phyloP scores from a whole-genome alignment of 495 filamentous ascomycete genomes.

The Lineolata rhizophorae region DNA sequence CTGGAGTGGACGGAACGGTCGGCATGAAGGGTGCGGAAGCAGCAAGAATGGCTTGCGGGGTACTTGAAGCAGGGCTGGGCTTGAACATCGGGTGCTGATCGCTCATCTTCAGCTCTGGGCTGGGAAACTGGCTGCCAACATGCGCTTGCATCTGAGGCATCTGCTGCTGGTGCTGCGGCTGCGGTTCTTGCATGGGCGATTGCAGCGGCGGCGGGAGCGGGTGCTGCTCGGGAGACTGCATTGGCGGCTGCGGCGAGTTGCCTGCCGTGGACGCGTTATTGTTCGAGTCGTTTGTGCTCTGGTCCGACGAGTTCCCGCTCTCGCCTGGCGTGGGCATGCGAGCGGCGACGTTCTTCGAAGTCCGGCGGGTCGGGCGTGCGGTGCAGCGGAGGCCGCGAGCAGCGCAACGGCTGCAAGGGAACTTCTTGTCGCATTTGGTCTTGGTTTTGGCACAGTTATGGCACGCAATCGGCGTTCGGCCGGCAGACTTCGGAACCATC shows the following conservation, averaged over 20 bases:
- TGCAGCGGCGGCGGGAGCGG: too few relatives aligned
- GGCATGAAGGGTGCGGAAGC: too few relatives aligned
- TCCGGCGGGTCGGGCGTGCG: slow-evolving; percentile 30
- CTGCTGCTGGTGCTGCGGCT: too few relatives aligned
- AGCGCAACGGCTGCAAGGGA: slow-evolving; percentile 35
- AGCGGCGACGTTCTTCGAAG: slow-evolving; percentile 23
- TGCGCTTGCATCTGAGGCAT: too few relatives aligned
- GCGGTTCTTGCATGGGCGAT: too few relatives aligned
- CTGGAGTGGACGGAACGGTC: too few relatives aligned
- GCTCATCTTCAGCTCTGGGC: too few relatives aligned
- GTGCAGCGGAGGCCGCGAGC: slow-evolving; percentile 35
- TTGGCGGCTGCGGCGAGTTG: slow-evolving; percentile 8
- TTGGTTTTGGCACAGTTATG: slow-evolving; percentile 23
- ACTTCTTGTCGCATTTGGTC: slow-evolving; percentile 45
- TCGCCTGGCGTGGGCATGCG: slow-evolving; percentile 8
- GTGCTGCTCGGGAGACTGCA: too few relatives aligned
- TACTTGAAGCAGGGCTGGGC: too few relatives aligned
- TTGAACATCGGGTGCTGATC: too few relatives aligned
- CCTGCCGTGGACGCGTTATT: slow-evolving; percentile 7
- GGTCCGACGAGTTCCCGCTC: slow-evolving; percentile 7
- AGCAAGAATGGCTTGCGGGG: too few relatives aligned
- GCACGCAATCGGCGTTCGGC: slow-evolving; percentile 22
- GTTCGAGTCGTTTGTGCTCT: slow-evolving; percentile 5
- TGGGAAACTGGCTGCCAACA: too few relatives aligned
- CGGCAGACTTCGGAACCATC: slow-evolving; percentile 21